These are phyloP conservation scores for Galeopsis tetrahit DNA, from an alignment of 257 asterid species.

Conservation along the genomic window DNA sequence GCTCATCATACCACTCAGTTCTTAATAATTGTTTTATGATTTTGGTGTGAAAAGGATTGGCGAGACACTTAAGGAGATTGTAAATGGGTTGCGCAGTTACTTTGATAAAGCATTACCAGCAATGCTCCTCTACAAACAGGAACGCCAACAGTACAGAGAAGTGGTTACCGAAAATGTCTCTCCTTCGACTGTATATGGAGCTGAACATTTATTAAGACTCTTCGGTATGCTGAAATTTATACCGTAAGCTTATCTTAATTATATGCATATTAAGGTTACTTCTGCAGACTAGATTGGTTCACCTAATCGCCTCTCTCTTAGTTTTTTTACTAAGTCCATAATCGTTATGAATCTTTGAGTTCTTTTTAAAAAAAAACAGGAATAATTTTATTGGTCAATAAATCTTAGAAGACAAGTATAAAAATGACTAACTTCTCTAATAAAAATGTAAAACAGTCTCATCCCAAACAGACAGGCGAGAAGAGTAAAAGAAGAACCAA, in stretches of 20 bases:
- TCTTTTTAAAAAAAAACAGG: too few relatives aligned
- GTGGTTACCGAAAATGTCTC: conserved; percentile 43
- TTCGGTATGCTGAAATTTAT: conserved; percentile 53
- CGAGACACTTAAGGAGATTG: conserved; percentile 53
- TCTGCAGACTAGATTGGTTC: too few relatives aligned
- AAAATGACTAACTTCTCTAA: too few relatives aligned
- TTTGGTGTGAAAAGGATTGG: conserved; percentile 54
- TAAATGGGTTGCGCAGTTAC: conserved; percentile 61
- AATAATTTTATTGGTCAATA: too few relatives aligned
- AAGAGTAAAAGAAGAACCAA: too few relatives aligned
- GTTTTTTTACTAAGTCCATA: too few relatives aligned
- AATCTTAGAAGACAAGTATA: too few relatives aligned
- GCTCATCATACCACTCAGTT: background rate
- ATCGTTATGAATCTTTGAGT: too few relatives aligned
- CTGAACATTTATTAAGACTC: conserved; percentile 79
- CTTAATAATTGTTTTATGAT: conserved; percentile 15
- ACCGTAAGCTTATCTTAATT: background rate
- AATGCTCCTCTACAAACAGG: conserved; percentile 74
- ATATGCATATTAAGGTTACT: too few relatives aligned
- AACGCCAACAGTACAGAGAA: conserved; percentile 62
- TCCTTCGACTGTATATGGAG: conserved; percentile 74
- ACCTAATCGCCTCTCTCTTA: too few relatives aligned
- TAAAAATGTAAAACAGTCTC: too few relatives aligned
- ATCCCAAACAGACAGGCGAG: too few relatives aligned
- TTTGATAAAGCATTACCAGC: conserved; percentile 74